Base-by-base conservation (phyloP, 495 filamentous ascomycete species). In the Aspergillus bridgeri region DNA sequence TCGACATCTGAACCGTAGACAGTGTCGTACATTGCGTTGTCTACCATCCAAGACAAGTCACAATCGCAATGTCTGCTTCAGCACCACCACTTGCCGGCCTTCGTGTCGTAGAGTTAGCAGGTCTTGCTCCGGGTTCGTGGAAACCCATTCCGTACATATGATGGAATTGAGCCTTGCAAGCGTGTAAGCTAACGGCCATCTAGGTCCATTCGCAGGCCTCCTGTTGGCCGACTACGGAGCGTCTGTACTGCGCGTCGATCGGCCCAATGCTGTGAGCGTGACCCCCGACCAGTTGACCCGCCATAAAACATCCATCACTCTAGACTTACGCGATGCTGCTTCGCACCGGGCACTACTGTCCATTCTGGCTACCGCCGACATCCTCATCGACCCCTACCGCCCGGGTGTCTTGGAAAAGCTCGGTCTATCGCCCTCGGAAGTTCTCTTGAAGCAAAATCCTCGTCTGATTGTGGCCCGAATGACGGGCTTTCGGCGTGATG, bases 371-470 rank as follows among this genome's bases (percentile, higher is more conserved):
- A 64, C 73, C 15, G 82, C 86, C 50, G 92, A 96, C 69, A 75
- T 97, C 43, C 71, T 97, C 15, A 93, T 98, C 64, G 93, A 98
- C 70, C 93, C 93, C 5, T 97, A 88, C 78, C 89, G 93, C 0
- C 93, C 92, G 0, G 90, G 91, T 15, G 89, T 95, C 6, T 81
- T 98, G 15, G 93, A 97, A 69, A 87, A 86, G 45, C 85, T 94
- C 15, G 85, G 85, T 13, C 83, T 97, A 0, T 83, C 82, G 0
- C 92, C 93, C 0, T 63, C 62, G 5, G 72, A 78, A 22, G 77
- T 83, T 3, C 78, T 86, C 3, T 75, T 92, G 3, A 78, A 82
- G 49, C 70, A 69, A 4, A 96, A 96, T 64, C 87, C 87, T n/a
- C 79, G 86, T 2, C 73, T 98, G 3, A 83, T 97, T 51, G 85